Evolutionary conservation across 192 early-diverging fungal genomes (phyloP).

Genomic region (Linnemannia exigua): DNA sequence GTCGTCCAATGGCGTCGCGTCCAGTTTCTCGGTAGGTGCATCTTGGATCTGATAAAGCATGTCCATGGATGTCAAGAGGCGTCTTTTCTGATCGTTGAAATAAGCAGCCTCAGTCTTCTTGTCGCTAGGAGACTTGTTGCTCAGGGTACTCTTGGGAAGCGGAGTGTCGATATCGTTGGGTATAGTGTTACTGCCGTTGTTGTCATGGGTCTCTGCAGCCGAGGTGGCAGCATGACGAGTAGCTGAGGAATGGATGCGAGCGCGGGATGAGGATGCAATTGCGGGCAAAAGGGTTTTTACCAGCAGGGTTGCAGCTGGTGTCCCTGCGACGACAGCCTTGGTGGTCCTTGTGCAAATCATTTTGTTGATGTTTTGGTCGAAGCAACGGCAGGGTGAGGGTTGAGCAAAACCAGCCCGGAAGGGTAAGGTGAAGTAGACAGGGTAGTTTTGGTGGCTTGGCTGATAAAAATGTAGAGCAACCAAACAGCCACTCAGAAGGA

Average conservation of each 20-base stretch:
- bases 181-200: constrained; percentile 15
- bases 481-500: neutral
- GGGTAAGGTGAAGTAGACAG: neutral
- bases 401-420: neutral
- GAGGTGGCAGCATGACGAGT: neutral
- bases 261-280: constrained; percentile 16
- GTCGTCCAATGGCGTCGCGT: constrained; percentile 38
- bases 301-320: neutral
- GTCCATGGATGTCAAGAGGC: constrained; percentile 43
- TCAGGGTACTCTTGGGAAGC: constrained; percentile 6
- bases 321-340: neutral
- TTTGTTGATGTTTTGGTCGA: neutral
- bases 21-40: constrained; percentile 32
- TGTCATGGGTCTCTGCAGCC: neutral
- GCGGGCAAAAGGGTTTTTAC: constrained; percentile 14
- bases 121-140: neutral
- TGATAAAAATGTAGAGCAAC: neutral
- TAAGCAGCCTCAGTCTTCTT: neutral
- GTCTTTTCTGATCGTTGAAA: constrained; percentile 33
- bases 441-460: neutral
- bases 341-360: constrained; percentile 27
- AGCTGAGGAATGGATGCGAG: constrained; percentile 16
- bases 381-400: neutral
- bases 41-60: constrained; percentile 54
- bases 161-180: constrained; percentile 35